phyloP scores from a whole-genome alignment of 1,139 yeast species.

The Yamadazyma dushanensis region DNA sequence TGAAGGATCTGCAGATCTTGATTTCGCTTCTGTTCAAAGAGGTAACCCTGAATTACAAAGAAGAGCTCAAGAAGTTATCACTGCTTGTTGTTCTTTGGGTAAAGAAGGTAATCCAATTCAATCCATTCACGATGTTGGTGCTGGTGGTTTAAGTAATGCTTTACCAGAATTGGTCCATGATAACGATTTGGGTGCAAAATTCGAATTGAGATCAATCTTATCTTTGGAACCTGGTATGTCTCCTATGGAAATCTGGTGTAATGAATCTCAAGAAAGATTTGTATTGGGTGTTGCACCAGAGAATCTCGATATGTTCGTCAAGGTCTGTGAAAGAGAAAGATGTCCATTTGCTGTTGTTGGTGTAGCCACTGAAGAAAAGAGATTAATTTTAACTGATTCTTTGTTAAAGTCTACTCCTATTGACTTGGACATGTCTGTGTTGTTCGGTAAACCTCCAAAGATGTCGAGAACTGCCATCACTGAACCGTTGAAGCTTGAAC shows the following conservation, averaged over 20 bases:
- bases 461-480: constrained; percentile 80
- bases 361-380: constrained; percentile 83
- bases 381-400: constrained; percentile 78
- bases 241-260: constrained; percentile 99
- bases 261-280: constrained; percentile 98
- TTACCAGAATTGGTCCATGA: constrained; percentile 97
- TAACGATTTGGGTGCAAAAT: constrained; percentile 89
- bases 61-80: constrained; percentile 97
- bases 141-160: constrained; percentile 98
- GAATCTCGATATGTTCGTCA: constrained; percentile 68
- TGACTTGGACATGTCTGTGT: constrained; percentile 93
- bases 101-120: constrained; percentile 76
- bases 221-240: constrained; percentile 98
- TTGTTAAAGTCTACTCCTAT: constrained; percentile 80
- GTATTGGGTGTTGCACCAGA: constrained; percentile 89
- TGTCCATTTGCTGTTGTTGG: constrained; percentile 97
- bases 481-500: constrained; percentile 56
- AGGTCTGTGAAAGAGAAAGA: constrained; percentile 91
- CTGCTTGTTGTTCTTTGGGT: constrained; percentile 87
- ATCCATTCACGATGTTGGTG: constrained; percentile 98
- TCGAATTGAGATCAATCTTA: constrained; percentile 88
- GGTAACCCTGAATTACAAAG: constrained; percentile 99
- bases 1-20: constrained; percentile 93
- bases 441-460: constrained; percentile 97
- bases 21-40: constrained; percentile 98